Evolutionary conservation across 176 grass and related monocot genomes (phyloP).

Genomic region (Cenchrus fungigraminus): DNA sequence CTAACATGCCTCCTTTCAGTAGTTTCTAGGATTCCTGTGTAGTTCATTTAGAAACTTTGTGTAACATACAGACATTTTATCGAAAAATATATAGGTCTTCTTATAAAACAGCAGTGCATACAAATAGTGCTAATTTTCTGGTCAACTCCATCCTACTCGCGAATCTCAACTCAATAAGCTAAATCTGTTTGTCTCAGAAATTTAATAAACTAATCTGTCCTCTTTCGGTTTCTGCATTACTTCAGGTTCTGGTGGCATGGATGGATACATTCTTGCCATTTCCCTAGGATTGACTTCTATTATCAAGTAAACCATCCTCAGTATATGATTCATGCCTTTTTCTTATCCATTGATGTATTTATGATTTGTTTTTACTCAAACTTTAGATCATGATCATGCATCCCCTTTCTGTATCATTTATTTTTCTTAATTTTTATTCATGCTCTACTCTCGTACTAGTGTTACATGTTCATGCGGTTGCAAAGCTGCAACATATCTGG

Average conservation of each 20-base stretch:
- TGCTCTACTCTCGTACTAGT: background rate
- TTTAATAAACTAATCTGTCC: conserved; percentile 20
- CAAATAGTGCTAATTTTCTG: background rate
- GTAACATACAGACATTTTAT: background rate
- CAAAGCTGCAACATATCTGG: conserved; percentile 1
- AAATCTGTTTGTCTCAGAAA: background rate
- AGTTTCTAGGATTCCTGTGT: background rate
- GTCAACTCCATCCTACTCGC: background rate
- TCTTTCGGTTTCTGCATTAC: conserved; percentile 7
- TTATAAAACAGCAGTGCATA: background rate
- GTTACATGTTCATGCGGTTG: background rate
- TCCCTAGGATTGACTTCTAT: conserved; percentile 81
- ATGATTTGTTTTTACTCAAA: background rate
- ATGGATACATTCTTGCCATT: conserved; percentile 86
- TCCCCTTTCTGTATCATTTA: background rate
- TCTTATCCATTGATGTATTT: conserved; percentile 7
- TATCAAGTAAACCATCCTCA: conserved; percentile 69
- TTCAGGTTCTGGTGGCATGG: conserved; percentile 64
- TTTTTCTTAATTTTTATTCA: conserved; percentile 1
- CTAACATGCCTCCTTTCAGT: conserved; percentile 5
- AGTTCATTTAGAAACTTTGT: conserved; percentile 20
- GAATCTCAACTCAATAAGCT: background rate
- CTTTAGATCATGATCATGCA: background rate
- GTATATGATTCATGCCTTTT: conserved; percentile 8
- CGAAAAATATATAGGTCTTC: background rate